These are phyloP conservation scores for Hypoxylon fuscum DNA, from an alignment of 495 filamentous ascomycete genomes.

Conservation along the genomic window DNA sequence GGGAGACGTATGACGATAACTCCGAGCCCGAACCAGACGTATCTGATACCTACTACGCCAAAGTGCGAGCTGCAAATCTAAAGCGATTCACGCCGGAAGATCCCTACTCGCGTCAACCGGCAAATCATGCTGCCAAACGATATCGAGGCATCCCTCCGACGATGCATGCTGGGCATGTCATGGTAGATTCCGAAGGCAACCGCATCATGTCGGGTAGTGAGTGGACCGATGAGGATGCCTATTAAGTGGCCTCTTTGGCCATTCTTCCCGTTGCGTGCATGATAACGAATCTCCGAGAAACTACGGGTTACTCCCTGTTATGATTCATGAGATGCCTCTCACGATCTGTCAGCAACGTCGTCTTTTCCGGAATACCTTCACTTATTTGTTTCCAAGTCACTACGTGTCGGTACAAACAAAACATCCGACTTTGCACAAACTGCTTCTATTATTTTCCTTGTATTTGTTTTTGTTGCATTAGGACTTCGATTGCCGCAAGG, in stretches of 20 bases:
- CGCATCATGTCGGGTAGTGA: constrained; percentile 62
- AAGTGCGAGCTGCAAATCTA: constrained; percentile 67
- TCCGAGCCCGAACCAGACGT: constrained; percentile 78
- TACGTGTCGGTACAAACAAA: not conserved
- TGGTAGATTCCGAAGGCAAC: constrained; percentile 58
- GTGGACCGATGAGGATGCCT: constrained; percentile 66
- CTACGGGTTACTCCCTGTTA: constrained; percentile 30
- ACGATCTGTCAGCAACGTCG: constrained; percentile 29
- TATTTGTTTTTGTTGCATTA: constrained; percentile 41
- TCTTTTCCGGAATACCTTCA: constrained; percentile 19
- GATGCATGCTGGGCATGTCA: constrained; percentile 44
- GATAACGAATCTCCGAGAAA: constrained; percentile 37
- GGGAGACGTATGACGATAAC: constrained; percentile 89
- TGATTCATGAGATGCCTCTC: constrained; percentile 26
- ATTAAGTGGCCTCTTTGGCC: constrained; percentile 40
- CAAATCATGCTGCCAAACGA: constrained; percentile 45
- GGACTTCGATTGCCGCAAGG: constrained; percentile 26
- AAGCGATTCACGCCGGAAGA: constrained; percentile 62
- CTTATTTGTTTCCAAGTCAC: constrained; percentile 9
- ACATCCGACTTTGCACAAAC: constrained; percentile 12
- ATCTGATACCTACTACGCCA: constrained; percentile 79
- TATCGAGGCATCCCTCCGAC: constrained; percentile 50
- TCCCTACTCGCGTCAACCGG: constrained; percentile 60
- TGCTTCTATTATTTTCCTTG: constrained; percentile 30
- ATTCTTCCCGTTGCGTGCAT: constrained; percentile 24